These are phyloP conservation scores for Calonectria hongkongensis DNA, from an alignment of 2,329 filamentous ascomycete species.

Conservation along the genomic window DNA sequence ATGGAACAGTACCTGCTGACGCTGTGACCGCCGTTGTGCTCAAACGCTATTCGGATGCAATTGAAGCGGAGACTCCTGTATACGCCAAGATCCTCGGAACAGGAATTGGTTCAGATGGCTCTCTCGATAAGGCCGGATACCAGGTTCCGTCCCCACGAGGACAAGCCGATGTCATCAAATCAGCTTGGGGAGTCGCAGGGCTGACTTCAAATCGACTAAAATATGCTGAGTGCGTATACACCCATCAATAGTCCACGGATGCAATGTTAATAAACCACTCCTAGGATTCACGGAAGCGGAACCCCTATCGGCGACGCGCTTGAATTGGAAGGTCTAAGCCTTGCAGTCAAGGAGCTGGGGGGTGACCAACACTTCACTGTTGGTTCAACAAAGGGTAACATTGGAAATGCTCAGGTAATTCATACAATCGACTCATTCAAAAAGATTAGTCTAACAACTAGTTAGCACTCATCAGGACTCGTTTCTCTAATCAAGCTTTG, in stretches of 20 bases:
- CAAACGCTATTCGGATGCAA: not conserved
- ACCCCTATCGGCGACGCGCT: conserved; percentile 2
- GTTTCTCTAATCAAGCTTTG: not conserved
- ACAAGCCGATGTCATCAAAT: conserved; percentile 10
- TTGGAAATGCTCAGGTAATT: conserved; percentile 7
- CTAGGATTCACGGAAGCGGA: conserved; percentile 2
- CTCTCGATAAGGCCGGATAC: not conserved
- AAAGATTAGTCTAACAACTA: not conserved
- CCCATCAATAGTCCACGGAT: too few relatives aligned
- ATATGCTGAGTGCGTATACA: not conserved
- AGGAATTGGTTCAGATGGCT: not conserved
- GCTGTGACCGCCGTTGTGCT: not conserved
- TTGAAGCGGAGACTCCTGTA: not conserved
- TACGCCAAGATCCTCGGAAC: conserved; percentile 1
- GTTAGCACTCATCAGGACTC: not conserved
- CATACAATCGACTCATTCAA: too few relatives aligned
- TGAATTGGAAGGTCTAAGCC: not conserved
- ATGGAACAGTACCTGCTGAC: conserved; percentile 1
- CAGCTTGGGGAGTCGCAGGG: not conserved
- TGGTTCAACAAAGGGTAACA: conserved; percentile 5
- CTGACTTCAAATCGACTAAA: not conserved
- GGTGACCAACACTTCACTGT: not conserved
- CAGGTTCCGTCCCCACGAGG: not conserved
- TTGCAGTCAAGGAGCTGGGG: not conserved
- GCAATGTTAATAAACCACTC: accelerated